Evolutionary conservation across 177 flowering plant genomes (phyloP).

Genomic region (Viscum album): DNA sequence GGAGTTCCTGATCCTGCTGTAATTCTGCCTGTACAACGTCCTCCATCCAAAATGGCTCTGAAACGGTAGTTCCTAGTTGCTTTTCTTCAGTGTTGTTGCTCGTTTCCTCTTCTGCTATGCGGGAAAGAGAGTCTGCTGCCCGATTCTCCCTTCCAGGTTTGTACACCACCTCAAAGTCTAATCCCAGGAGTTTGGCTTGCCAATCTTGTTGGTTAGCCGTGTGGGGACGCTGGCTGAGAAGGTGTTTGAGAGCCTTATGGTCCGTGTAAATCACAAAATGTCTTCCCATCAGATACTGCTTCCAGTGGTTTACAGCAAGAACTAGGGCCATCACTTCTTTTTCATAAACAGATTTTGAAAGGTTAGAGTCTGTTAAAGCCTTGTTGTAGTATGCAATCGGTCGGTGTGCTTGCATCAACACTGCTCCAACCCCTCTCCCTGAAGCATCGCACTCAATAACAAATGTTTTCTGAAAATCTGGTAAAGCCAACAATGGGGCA

Average conservation of each 20-base stretch:
- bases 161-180: neutral
- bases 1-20: too few species aligned
- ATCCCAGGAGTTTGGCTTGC: neutral
- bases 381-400: slow-evolving; percentile 6
- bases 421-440: slow-evolving; percentile 6
- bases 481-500: slow-evolving; percentile 9
- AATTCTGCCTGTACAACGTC: too few species aligned
- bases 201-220: neutral
- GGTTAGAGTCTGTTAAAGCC: neutral
- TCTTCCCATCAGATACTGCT: neutral
- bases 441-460: slow-evolving; percentile 7
- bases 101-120: neutral
- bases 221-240: neutral
- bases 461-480: slow-evolving; percentile 2
- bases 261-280: neutral
- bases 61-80: too few species aligned
- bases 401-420: neutral
- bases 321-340: slow-evolving; percentile 6
- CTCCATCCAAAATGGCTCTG: too few species aligned
- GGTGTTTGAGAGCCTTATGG: slow-evolving; percentile 5
- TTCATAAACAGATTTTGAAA: neutral
- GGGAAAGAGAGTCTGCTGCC: neutral
- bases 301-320: neutral
- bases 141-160: neutral
- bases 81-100: too few species aligned